Conservation (phyloP, 169 alveolate genomes). For the Perkinsus marinus region DNA sequence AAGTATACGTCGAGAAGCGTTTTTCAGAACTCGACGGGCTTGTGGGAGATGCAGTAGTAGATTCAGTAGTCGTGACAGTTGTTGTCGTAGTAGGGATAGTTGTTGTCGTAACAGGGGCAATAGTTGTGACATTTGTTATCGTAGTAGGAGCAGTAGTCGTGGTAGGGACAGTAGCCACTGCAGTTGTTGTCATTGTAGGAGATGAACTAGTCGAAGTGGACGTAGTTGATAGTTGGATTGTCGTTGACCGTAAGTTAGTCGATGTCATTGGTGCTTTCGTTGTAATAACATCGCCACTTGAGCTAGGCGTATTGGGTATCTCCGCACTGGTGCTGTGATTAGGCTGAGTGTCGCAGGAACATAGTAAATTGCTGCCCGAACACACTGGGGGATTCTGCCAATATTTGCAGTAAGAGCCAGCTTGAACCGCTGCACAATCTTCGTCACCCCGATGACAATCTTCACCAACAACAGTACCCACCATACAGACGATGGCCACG, state of each 20-base stretch:
- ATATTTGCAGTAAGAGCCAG: not conserved
- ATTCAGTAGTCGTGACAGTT: not conserved
- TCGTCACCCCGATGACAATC: not conserved
- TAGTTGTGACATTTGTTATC: not conserved
- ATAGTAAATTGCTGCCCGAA: not conserved
- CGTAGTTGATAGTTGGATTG: too few species aligned
- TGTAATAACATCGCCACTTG: too few species aligned
- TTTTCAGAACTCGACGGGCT: not conserved
- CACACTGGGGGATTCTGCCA: not conserved
- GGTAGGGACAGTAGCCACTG: not conserved
- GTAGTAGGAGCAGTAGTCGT: not conserved
- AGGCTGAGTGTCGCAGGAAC: not conserved
- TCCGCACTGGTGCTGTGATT: not conserved
- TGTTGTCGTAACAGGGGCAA: not conserved
- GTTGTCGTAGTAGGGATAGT: not conserved
- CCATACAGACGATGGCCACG: not conserved
- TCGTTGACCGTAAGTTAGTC: too few species aligned
- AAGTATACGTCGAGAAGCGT: not conserved
- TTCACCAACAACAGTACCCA: not conserved
- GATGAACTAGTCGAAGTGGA: not conserved
- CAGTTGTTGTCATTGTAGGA: not conserved
- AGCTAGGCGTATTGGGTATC: too few species aligned
- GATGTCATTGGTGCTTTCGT: too few species aligned
- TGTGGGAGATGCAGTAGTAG: not conserved
- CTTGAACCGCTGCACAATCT: not conserved